phyloP scores from a whole-genome alignment of 2,329 filamentous ascomycete species.

The Diaporthe vaccinii region DNA sequence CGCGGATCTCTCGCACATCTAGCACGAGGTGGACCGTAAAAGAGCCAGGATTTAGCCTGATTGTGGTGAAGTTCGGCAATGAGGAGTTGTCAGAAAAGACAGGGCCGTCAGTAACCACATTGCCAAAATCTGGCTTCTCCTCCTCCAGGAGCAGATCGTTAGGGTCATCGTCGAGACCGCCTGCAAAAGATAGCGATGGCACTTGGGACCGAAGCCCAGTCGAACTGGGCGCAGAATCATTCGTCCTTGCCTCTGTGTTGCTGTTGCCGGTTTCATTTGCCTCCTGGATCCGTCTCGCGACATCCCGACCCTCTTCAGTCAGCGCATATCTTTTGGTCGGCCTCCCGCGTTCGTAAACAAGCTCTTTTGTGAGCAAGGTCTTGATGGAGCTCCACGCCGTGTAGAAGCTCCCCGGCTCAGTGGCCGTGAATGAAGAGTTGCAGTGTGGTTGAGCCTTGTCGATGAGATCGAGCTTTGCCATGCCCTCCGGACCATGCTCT shows the following conservation, averaged over 20 bases:
- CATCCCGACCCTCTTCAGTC: conserved; percentile 84
- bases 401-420: conserved; percentile 77
- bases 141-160: conserved; percentile 37
- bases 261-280: conserved; percentile 45
- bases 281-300: conserved; percentile 74
- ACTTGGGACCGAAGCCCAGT: background rate
- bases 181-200: background rate
- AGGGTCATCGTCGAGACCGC: conserved; percentile 36
- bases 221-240: background rate
- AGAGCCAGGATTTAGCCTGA: conserved; percentile 72
- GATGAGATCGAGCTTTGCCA: conserved; percentile 79
- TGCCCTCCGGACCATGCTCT: conserved; percentile 65
- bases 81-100: conserved; percentile 45
- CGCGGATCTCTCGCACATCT: conserved; percentile 80
- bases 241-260: background rate
- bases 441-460: conserved; percentile 78
- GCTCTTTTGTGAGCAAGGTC: conserved; percentile 78
- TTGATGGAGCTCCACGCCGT: conserved; percentile 90
- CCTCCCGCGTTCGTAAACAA: conserved; percentile 79
- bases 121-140: conserved; percentile 49
- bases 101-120: conserved; percentile 58
- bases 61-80: conserved; percentile 68
- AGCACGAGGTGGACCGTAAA: conserved; percentile 82
- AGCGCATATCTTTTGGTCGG: conserved; percentile 77
- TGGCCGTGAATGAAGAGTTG: conserved; percentile 78